Conservation (phyloP, 345 rosid species). For the Bruguiera parviflora region DNA sequence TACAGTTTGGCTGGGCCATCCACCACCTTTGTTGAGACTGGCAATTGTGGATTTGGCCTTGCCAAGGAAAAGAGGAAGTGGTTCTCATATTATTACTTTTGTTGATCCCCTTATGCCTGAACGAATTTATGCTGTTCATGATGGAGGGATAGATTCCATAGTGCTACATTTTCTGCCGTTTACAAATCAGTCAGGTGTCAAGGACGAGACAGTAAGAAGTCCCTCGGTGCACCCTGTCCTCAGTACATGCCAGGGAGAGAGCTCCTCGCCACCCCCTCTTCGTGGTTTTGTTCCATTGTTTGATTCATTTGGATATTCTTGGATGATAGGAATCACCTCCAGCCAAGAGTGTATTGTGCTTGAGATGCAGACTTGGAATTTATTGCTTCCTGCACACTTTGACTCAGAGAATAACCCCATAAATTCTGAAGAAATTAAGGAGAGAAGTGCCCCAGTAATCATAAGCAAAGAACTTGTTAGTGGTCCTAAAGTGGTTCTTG, state of each 20-base stretch:
- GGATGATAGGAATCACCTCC: constrained; percentile 73
- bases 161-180: constrained; percentile 92
- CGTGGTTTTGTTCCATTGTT: constrained; percentile 63
- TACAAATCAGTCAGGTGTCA: constrained; percentile 67
- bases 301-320: constrained; percentile 87
- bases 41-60: constrained; percentile 92
- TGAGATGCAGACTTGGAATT: constrained; percentile 84
- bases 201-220: constrained; percentile 60
- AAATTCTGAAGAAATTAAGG: constrained; percentile 39
- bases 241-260: constrained; percentile 75
- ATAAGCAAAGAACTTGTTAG: constrained; percentile 84
- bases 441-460: constrained; percentile 48
- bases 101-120: constrained; percentile 80
- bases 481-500: constrained; percentile 76
- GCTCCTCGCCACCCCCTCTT: constrained; percentile 47
- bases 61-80: constrained; percentile 46
- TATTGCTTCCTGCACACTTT: constrained; percentile 68
- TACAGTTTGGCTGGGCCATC: constrained; percentile 78
- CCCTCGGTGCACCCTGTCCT: constrained; percentile 87
- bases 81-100: constrained; percentile 49
- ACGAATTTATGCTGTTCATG: constrained; percentile 70
- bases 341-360: constrained; percentile 71
- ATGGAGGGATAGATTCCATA: constrained; percentile 83
- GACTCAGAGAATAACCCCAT: constrained; percentile 36
- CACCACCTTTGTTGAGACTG: constrained; percentile 84